phyloP scores from a whole-genome alignment of 2,329 filamentous ascomycete genomes.

The Camptophora hylomeconis region DNA sequence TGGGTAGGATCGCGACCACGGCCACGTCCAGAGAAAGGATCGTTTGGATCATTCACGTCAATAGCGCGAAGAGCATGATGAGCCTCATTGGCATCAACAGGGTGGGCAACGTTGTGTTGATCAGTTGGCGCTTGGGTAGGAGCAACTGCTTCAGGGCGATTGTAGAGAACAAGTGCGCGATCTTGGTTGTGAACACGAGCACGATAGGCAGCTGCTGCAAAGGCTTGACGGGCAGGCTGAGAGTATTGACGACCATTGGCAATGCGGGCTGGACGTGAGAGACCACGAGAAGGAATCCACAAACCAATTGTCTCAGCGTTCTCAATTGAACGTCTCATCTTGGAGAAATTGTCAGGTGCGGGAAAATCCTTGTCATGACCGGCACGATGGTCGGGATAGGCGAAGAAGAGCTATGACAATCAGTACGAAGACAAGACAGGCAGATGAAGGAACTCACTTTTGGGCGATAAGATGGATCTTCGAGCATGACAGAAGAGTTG shows the following conservation, averaged over 20 bases:
- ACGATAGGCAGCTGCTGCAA: too few species aligned
- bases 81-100: too few species aligned
- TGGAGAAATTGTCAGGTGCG: slow-evolving; percentile 67
- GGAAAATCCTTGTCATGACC: slow-evolving; percentile 68
- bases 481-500: slow-evolving; percentile 91
- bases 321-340: slow-evolving; percentile 76
- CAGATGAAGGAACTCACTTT: slow-evolving; percentile 43
- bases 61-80: too few species aligned
- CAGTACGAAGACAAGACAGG: slow-evolving; percentile 2
- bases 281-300: slow-evolving; percentile 22
- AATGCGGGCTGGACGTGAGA: neutral
- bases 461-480: slow-evolving; percentile 67
- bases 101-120: slow-evolving; percentile 2
- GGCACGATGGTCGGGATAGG: slow-evolving; percentile 37
- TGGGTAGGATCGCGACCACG: too few species aligned
- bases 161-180: slow-evolving; percentile 2
- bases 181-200: slow-evolving; percentile 9
- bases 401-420: slow-evolving; percentile 38
- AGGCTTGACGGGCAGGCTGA: too few species aligned
- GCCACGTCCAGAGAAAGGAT: slow-evolving; percentile 10
- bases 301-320: slow-evolving; percentile 73
- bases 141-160: too few species aligned
- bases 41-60: slow-evolving; percentile 9
- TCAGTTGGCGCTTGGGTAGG: too few species aligned
- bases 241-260: too few species aligned